These are phyloP conservation scores for Aspergillus campestris DNA, from an alignment of 495 filamentous ascomycete species.

Conservation along the genomic window DNA sequence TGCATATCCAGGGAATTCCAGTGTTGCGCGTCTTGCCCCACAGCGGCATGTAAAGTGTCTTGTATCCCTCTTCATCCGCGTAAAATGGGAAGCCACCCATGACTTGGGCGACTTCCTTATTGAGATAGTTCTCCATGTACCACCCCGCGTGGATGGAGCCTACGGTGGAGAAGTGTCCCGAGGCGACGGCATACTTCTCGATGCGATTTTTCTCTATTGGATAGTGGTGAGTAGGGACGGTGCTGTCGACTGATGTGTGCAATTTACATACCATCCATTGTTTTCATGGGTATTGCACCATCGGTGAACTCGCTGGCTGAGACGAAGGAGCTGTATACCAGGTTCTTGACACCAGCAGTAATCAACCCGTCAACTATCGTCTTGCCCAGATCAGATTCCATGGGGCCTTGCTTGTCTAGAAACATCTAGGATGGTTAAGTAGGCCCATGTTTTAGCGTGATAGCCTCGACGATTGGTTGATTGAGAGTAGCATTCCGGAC, in stretches of 20 bases:
- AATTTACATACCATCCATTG: slow-evolving; percentile 21
- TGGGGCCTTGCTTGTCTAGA: slow-evolving; percentile 7
- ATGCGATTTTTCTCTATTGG: slow-evolving; percentile 18
- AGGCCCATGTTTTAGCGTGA: too few species aligned
- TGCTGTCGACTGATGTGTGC: too few species aligned
- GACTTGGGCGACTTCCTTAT: slow-evolving; percentile 11
- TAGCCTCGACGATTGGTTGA: too few species aligned
- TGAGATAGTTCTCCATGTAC: slow-evolving; percentile 22
- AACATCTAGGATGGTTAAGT: too few species aligned
- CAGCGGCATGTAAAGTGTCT: slow-evolving; percentile 10
- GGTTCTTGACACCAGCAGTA: slow-evolving; percentile 16
- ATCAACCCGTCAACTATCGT: slow-evolving; percentile 17
- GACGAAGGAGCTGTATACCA: slow-evolving; percentile 18
- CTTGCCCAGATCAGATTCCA: slow-evolving; percentile 24
- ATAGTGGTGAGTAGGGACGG: neutral
- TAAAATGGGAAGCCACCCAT: slow-evolving; percentile 24
- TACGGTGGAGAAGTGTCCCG: slow-evolving; percentile 14
- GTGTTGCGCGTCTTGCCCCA: slow-evolving; percentile 22
- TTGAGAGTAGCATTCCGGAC: too few species aligned
- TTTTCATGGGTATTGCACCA: slow-evolving; percentile 13
- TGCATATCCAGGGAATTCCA: slow-evolving; percentile 22
- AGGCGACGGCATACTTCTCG: slow-evolving; percentile 13
- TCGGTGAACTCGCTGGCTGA: slow-evolving; percentile 10
- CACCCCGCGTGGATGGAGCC: slow-evolving; percentile 13
- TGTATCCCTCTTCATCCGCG: slow-evolving; percentile 12